Evolutionary conservation across 768 basidiomycete species (phyloP).

Genomic region (Lactarius quietus): DNA sequence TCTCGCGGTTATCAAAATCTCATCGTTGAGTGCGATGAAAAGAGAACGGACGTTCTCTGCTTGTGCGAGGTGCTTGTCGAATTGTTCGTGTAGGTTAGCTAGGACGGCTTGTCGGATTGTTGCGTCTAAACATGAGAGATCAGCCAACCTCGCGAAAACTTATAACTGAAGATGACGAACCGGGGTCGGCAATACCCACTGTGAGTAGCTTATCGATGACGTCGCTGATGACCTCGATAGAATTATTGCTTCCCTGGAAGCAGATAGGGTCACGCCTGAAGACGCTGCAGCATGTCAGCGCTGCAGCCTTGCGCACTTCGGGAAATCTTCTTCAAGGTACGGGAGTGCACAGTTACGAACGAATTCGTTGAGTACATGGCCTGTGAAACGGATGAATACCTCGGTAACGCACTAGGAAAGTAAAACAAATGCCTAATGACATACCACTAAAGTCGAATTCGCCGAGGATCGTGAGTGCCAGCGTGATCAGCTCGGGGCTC

Average conservation of each 20-base stretch:
- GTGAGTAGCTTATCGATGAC: constrained; percentile 96
- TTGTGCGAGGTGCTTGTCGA: constrained; percentile 96
- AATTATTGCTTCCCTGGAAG: constrained; percentile 92
- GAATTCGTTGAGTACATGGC: constrained; percentile 93
- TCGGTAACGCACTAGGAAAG: not conserved
- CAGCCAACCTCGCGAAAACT: not conserved
- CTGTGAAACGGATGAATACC: constrained; percentile 37
- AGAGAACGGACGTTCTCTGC: constrained; percentile 97
- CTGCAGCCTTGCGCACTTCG: constrained; percentile 86
- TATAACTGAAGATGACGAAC: constrained; percentile 39
- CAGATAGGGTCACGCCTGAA: constrained; percentile 95
- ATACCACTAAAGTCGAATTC: constrained; percentile 92
- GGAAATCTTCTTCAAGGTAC: constrained; percentile 91
- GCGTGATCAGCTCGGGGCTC: constrained; percentile 62
- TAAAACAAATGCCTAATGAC: constrained; percentile 16
- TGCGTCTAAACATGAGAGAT: constrained; percentile 29
- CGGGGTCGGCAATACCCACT: constrained; percentile 94
- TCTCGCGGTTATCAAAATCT: constrained; percentile 91
- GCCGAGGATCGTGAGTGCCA: constrained; percentile 85
- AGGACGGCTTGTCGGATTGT: constrained; percentile 85
- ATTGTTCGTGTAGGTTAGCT: constrained; percentile 82
- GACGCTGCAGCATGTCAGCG: constrained; percentile 85
- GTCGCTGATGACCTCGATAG: constrained; percentile 95
- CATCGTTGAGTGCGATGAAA: constrained; percentile 97
- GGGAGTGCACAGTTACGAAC: constrained; percentile 88